Base-by-base conservation (phyloP, 352 stramenopile species). In the Phytopythium vexans region DNA sequence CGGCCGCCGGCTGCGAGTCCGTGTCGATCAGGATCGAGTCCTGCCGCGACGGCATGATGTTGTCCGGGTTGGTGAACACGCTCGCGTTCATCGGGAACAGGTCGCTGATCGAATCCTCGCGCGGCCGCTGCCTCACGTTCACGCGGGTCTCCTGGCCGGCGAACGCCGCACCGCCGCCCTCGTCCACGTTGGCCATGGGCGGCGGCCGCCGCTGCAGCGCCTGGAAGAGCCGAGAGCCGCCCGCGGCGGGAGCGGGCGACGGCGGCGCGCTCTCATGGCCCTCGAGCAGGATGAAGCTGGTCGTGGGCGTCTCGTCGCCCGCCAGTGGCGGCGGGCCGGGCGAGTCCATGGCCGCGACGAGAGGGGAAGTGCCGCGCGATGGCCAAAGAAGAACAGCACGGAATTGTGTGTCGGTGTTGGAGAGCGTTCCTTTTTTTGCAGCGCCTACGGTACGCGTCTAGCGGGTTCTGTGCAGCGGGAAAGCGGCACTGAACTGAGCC, bases 1-100 rank as follows among this genome's bases (percentile, higher is more conserved):
- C 60, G 10, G 60, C 56, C 8, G 58, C 49, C 44, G 73, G 65
- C 55, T 83, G 72, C 15, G 74, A 67, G 60, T 91, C 77, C 16
- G 68, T 77, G 49, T 81, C 71, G 56, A 89, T 88, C 50, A 92
- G 70, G 53, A 92, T 88, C 12, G 77, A 85, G n/a, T 77, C 82
- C 52, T 92, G 74, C 10, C 79, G 54, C 40, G 82, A 86, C 42
- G 78, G 82, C 64, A 86, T 66, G 54, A 89, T 87, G 52, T 92
- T 92, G 49, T 77, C 74, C 14, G 78, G 77, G 51, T 77, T 92
- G 10, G 78, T 86, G 53, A 83, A 92, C 37, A 89, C 77, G 34
- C 64, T 74, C 35, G 62, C 54, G 50, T 84, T 74, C 54, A 89
- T 66, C 12, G 75, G 82, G 46, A 92, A 92, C 47, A 92, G 62